Base-by-base conservation (phyloP, 805 yeast species). In the Candida koratica region DNA sequence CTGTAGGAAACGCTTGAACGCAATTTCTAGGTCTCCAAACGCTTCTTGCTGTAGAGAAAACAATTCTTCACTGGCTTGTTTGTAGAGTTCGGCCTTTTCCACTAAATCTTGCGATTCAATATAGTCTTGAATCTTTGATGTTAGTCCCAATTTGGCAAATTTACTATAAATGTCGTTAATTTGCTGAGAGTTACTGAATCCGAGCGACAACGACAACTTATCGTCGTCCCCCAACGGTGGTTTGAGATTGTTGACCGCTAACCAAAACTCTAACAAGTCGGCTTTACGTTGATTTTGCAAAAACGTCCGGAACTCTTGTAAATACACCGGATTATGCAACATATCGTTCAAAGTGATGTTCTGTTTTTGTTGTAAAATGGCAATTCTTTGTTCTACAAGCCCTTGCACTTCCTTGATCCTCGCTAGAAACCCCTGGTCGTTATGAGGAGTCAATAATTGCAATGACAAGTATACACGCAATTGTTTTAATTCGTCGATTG, bases 181-280 rank as follows among this genome's bases (percentile, higher is more conserved):
- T 38, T 81, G 88, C 5, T 71, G 75, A 3, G 64, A 56, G 32
- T 72, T 76, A 0, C 74, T 56, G 33, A 71, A 59, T 38, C 69
- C 75, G 10, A 64, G 47, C 2, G 65, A 60, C 4, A 68, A 41
- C 1, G 65, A 49, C 41, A 71, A 52, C 25, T 46, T 56, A 32
- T 55, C 52, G 15, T 48, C 52, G 28, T 52, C 51, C 43, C 79
- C 85, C 12, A 88, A 55, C 0, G 96, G 95, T 32, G 83, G 83
- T 47, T 78, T 76, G 25, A 85, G 69, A 0, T 73, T 66, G 42
- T 85, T 83, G 2, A 86, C 81, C 2, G 75, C 70, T 4, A 73
- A 53, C 86, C 88, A 84, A 42, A 77, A 78, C 28, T 79, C 79
- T 4, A 86, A 49, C 18, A 79, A 51, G 0, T 42, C 28, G 6